Evolutionary conservation across 305 asterid genomes (phyloP).

Genomic region (Ajuga reptans): DNA sequence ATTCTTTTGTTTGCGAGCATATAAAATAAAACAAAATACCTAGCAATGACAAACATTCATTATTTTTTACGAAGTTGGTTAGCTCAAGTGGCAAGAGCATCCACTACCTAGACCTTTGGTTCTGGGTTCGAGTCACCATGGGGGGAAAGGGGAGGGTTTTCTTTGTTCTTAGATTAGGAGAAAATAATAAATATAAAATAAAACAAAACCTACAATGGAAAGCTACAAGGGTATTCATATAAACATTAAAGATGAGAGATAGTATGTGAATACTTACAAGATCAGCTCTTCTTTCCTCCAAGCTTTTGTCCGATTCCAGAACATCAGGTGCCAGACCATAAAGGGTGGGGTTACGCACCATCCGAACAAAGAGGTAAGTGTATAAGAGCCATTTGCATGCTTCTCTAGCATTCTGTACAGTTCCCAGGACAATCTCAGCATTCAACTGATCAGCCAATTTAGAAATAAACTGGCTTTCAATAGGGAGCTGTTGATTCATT

Average conservation of each 20-base stretch:
- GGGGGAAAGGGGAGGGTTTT: too few species aligned
- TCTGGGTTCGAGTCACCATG: too few species aligned
- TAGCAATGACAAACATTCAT: too few species aligned
- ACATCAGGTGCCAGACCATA: conserved; percentile 69
- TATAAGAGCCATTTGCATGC: conserved; percentile 89
- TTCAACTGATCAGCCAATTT: conserved; percentile 96
- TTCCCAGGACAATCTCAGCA: conserved; percentile 94
- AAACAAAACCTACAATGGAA: neutral
- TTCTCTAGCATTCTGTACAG: conserved; percentile 90
- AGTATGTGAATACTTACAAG: conserved; percentile 45
- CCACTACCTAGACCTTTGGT: too few species aligned
- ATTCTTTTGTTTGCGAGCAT: neutral
- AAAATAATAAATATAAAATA: too few species aligned
- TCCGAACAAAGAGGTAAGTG: conserved; percentile 75
- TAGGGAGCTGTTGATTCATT: conserved; percentile 97
- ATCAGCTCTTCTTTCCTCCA: conserved; percentile 89
- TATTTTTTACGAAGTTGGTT: too few species aligned
- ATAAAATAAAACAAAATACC: too few species aligned
- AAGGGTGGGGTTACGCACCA: conserved; percentile 81
- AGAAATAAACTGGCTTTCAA: conserved; percentile 85
- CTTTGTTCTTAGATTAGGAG: too few species aligned
- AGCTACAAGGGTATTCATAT: neutral
- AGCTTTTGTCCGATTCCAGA: conserved; percentile 38
- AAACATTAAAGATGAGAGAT: neutral
- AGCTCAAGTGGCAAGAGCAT: too few species aligned